Conservation (phyloP, 805 yeast genomes). For the Cephaloascus fragrans region DNA sequence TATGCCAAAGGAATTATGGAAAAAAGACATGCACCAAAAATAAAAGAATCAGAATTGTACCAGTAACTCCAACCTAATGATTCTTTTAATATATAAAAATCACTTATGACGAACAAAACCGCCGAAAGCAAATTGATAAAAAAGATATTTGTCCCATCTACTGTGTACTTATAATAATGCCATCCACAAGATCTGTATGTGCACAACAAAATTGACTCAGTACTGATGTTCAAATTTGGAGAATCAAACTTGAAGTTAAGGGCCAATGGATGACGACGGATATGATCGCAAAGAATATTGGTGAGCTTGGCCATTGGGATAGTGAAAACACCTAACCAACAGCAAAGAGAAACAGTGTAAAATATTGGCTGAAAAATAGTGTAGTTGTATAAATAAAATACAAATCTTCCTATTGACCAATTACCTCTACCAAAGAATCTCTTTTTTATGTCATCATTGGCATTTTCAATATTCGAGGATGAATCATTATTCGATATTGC, state of each 20-base stretch:
- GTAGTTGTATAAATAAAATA: constrained; percentile 68
- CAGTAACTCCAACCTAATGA: constrained; percentile 21
- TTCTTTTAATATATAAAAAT: constrained; percentile 56
- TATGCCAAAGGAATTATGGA: constrained; percentile 92
- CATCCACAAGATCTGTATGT: constrained; percentile 88
- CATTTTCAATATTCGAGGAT: background rate
- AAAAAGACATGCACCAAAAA: constrained; percentile 67
- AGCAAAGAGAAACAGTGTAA: constrained; percentile 38
- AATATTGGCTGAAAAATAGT: constrained; percentile 60
- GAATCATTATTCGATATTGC: background rate
- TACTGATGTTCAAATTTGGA: constrained; percentile 33
- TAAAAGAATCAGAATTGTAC: constrained; percentile 50
- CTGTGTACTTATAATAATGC: constrained; percentile 92
- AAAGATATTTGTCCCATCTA: constrained; percentile 91
- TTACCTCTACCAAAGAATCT: constrained; percentile 86
- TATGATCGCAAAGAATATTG: constrained; percentile 57
- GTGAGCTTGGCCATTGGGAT: constrained; percentile 89
- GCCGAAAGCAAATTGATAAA: constrained; percentile 75
- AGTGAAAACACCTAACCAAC: constrained; percentile 82
- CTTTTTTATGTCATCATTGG: constrained; percentile 22
- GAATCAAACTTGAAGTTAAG: constrained; percentile 47
- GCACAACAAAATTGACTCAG: constrained; percentile 64
- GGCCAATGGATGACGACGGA: constrained; percentile 86
- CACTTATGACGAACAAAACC: constrained; percentile 75
- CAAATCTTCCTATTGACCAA: constrained; percentile 79